phyloP scores from a whole-genome alignment of 2,329 filamentous ascomycete genomes.

The Xylaria hypoxylon region DNA sequence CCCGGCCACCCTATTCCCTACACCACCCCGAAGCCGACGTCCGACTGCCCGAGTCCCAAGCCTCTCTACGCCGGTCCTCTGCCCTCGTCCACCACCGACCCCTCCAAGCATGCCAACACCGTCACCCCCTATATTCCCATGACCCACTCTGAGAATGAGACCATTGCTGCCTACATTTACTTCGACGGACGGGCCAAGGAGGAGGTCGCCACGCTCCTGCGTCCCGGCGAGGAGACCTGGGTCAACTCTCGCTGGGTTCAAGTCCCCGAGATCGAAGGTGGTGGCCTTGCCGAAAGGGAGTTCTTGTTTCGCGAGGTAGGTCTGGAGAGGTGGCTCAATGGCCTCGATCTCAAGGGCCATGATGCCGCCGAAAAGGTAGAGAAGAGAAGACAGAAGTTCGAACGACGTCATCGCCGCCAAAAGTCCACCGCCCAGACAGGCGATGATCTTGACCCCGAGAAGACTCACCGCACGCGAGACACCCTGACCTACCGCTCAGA shows the following conservation, averaged over 20 bases:
- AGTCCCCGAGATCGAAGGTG: conserved; percentile 88
- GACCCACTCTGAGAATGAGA: conserved; percentile 94
- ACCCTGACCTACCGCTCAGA: conserved; percentile 86
- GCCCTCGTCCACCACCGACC: conserved; percentile 63
- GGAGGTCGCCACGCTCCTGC: conserved; percentile 92
- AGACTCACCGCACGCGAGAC: conserved; percentile 60
- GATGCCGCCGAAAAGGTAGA: conserved; percentile 91
- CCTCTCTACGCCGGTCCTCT: conserved; percentile 83
- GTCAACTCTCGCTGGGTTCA: conserved; percentile 99
- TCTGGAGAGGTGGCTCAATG: conserved; percentile 95
- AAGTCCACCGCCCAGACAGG: conserved; percentile 59
- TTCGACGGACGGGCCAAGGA: conserved; percentile 96
- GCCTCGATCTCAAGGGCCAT: conserved; percentile 92
- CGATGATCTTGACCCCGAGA: conserved; percentile 54
- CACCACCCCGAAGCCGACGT: conserved; percentile 84
- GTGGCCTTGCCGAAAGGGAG: conserved; percentile 93
- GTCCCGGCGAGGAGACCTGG: conserved; percentile 97
- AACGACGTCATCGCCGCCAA: conserved; percentile 74
- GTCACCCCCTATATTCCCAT: conserved; percentile 90
- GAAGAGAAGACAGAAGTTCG: conserved; percentile 84
- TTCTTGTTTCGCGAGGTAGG: conserved; percentile 98
- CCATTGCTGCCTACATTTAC: conserved; percentile 98
- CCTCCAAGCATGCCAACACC: conserved; percentile 62
- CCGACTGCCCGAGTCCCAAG: conserved; percentile 81
- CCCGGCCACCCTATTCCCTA: conserved; percentile 91